These are phyloP conservation scores for Agaricales sp. DNA, from an alignment of 1,284 basidiomycete genomes.

Conservation along the genomic window DNA sequence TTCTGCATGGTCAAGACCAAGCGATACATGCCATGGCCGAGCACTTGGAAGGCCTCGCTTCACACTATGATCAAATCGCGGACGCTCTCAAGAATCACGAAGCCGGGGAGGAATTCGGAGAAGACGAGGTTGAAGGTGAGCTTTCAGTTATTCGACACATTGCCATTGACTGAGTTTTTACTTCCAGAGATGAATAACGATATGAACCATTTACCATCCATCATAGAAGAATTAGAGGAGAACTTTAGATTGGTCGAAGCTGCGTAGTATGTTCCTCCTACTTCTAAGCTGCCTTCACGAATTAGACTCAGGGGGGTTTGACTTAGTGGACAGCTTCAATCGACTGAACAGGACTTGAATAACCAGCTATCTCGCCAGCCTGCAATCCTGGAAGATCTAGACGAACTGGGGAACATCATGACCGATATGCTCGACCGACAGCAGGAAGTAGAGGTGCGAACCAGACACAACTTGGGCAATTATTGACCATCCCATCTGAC, in stretches of 20 bases:
- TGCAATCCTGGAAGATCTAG: conserved; percentile 48
- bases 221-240: conserved; percentile 61
- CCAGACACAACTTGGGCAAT: not conserved
- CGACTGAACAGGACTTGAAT: conserved; percentile 31
- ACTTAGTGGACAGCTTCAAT: conserved; percentile 38
- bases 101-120: conserved; percentile 47
- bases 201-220: conserved; percentile 60
- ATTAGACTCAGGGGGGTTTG: conserved; percentile 1
- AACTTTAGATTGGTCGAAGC: conserved; percentile 37
- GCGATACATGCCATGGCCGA: conserved; percentile 56
- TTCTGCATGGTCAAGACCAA: conserved; percentile 45
- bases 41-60: conserved; percentile 58
- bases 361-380: conserved; percentile 38
- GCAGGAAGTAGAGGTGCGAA: conserved; percentile 48
- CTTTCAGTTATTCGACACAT: conserved; percentile 5
- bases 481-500: too few species aligned
- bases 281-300: not conserved
- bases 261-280: conserved; percentile 33
- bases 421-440: conserved; percentile 62
- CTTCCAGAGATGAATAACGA: conserved; percentile 63
- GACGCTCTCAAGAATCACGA: conserved; percentile 55
- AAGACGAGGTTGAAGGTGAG: conserved; percentile 61
- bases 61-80: conserved; percentile 69
- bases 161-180: conserved; percentile 3
- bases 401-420: conserved; percentile 71